Conservation (phyloP, 306 rosid genomes). For the Prosopis cineraria region DNA sequence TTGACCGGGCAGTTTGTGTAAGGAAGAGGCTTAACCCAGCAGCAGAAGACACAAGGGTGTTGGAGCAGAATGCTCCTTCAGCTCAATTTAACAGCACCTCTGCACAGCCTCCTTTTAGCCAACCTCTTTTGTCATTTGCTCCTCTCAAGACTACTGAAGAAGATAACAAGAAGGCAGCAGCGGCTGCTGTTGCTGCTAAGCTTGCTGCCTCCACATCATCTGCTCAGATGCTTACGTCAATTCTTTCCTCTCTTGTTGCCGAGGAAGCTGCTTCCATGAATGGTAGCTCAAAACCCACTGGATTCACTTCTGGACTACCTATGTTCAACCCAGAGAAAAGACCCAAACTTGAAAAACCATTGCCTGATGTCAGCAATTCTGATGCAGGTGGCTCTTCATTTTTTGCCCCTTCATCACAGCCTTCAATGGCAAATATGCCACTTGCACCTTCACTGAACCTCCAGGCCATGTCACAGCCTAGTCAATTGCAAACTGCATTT, state of each 20-base stretch:
- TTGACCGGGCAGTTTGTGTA: slow-evolving; percentile 54
- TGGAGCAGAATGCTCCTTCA: slow-evolving; percentile 48
- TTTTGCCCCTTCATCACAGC: slow-evolving; percentile 47
- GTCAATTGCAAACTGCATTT: slow-evolving; percentile 52
- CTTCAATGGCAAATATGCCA: slow-evolving; percentile 40
- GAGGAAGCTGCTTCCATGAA: slow-evolving; percentile 76
- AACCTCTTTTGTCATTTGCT: slow-evolving; percentile 48
- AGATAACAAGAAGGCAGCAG: slow-evolving; percentile 64
- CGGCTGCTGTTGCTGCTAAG: slow-evolving; percentile 77
- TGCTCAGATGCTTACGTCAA: slow-evolving; percentile 75
- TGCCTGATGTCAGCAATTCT: slow-evolving; percentile 51
- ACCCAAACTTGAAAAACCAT: slow-evolving; percentile 61
- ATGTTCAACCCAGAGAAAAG: slow-evolving; percentile 63
- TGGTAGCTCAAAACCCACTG: slow-evolving; percentile 46
- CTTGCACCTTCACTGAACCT: slow-evolving; percentile 41
- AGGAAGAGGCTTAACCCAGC: slow-evolving; percentile 49
- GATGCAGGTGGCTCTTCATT: slow-evolving; percentile 46
- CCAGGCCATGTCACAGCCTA: slow-evolving; percentile 51
- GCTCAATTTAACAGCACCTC: slow-evolving; percentile 39
- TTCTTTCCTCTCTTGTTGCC: slow-evolving; percentile 73
- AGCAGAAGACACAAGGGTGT: slow-evolving; percentile 47
- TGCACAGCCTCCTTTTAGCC: slow-evolving; percentile 43
- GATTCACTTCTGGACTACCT: slow-evolving; percentile 47
- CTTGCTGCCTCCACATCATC: slow-evolving; percentile 77
- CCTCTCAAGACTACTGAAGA: slow-evolving; percentile 57